phyloP scores from a whole-genome alignment of 2,329 filamentous ascomycete species.

The Calycina marina region DNA sequence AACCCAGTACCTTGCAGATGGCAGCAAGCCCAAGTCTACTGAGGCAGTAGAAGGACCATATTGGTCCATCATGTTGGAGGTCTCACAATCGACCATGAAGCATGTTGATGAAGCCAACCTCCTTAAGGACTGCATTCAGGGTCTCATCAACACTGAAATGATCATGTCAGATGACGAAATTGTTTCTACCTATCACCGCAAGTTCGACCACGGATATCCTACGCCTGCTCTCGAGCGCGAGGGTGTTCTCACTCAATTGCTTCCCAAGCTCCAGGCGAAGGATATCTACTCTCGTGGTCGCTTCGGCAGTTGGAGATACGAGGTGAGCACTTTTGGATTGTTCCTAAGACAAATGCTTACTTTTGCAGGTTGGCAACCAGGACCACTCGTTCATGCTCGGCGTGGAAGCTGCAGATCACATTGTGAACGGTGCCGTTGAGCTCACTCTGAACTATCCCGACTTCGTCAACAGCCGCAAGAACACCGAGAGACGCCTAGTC shows the following conservation, averaged over 20 bases:
- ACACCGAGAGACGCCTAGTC: slow-evolving; percentile 24
- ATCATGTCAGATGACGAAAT: slow-evolving; percentile 84
- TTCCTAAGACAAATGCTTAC: slow-evolving; percentile 1
- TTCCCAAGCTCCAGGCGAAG: slow-evolving; percentile 81
- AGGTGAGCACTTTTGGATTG: slow-evolving; percentile 47
- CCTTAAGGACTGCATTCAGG: slow-evolving; percentile 83
- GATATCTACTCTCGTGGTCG: slow-evolving; percentile 92
- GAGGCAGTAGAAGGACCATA: slow-evolving; percentile 80
- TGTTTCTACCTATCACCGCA: slow-evolving; percentile 93
- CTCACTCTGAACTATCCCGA: slow-evolving; percentile 68
- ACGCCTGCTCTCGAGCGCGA: slow-evolving; percentile 92
- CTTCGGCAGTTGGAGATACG: slow-evolving; percentile 97
- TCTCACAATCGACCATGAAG: slow-evolving; percentile 93
- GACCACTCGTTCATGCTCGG: slow-evolving; percentile 68
- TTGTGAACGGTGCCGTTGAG: slow-evolving; percentile 59
- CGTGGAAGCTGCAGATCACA: slow-evolving; percentile 60
- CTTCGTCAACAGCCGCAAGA: slow-evolving; percentile 46
- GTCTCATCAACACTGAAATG: slow-evolving; percentile 96
- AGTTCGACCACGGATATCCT: slow-evolving; percentile 96
- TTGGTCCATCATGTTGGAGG: slow-evolving; percentile 99
- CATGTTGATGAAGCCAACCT: slow-evolving; percentile 77
- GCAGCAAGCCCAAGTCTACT: slow-evolving; percentile 59
- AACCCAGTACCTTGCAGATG: slow-evolving; percentile 73
- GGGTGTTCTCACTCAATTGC: slow-evolving; percentile 78
- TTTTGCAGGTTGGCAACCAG: slow-evolving; percentile 46